Evolutionary conservation across 768 basidiomycete species (phyloP).

Genomic region (Dentipellis sp.): DNA sequence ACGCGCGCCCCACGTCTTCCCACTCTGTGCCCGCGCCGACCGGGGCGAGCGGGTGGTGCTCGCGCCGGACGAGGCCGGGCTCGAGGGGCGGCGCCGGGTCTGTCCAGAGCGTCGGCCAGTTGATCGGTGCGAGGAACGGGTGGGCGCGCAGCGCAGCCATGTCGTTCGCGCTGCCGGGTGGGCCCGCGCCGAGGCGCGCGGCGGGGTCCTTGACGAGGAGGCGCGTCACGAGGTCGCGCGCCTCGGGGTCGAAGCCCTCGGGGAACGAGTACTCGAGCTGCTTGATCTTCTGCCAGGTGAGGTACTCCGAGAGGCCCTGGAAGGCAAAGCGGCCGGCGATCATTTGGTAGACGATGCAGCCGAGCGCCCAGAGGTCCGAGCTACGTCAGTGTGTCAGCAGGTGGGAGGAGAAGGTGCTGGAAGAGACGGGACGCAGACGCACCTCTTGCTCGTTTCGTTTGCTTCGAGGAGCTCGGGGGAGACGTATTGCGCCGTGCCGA

Average conservation of each 20-base stretch:
- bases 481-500: constrained; percentile 87
- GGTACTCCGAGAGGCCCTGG: constrained; percentile 82
- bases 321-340: constrained; percentile 89
- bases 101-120: constrained; percentile 62
- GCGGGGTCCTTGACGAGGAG: constrained; percentile 67
- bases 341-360: constrained; percentile 91
- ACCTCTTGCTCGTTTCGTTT: constrained; percentile 74
- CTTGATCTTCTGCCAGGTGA: constrained; percentile 94
- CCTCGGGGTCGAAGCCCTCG: constrained; percentile 72
- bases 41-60: constrained; percentile 16
- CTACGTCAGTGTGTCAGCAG: constrained; percentile 26
- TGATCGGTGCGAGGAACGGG: constrained; percentile 48
- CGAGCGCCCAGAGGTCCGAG: constrained; percentile 93
- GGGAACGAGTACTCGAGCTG: constrained; percentile 82
- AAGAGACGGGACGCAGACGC: constrained; percentile 7
- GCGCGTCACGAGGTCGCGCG: constrained; percentile 68
- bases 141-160: constrained; percentile 46
- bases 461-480: constrained; percentile 76
- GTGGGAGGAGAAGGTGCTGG: background rate
- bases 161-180: constrained; percentile 26
- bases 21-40: constrained; percentile 27
- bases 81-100: constrained; percentile 48
- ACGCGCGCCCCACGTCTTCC: constrained; percentile 44
- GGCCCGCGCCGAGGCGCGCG: constrained; percentile 51
- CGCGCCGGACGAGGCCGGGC: constrained; percentile 48